Evolutionary conservation across 768 basidiomycete species (phyloP).

Genomic region (Candolleomyces efflorescens): DNA sequence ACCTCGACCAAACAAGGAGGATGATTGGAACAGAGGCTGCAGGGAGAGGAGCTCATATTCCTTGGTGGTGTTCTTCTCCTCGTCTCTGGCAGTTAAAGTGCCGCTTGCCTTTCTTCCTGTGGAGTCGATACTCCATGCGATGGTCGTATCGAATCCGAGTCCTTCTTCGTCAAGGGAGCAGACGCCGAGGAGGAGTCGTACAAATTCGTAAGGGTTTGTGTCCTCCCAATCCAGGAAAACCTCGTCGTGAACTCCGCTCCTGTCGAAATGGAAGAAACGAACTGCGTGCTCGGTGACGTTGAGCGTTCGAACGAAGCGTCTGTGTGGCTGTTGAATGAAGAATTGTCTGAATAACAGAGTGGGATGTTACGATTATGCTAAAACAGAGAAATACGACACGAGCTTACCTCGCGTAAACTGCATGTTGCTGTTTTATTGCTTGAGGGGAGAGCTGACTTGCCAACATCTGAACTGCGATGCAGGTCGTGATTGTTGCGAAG

Average conservation of each 20-base stretch:
- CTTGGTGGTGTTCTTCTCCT: neutral
- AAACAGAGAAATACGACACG: too few species aligned
- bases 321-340: neutral
- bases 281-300: neutral
- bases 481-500: too few species aligned
- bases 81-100: neutral
- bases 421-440: too few species aligned
- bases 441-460: too few species aligned
- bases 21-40: neutral
- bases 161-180: neutral
- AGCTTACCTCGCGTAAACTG: too few species aligned
- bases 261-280: neutral
- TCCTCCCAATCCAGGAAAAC: neutral
- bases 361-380: too few species aligned
- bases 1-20: neutral
- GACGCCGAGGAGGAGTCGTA: neutral
- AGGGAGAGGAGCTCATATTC: too few species aligned
- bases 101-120: neutral
- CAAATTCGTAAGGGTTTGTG: neutral
- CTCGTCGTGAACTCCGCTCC: neutral
- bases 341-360: neutral
- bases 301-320: neutral
- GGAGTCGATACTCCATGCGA: neutral
- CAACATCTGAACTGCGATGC: too few species aligned
- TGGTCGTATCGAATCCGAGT: neutral